Percentiles rank a stretch among this genome's conserved stretches.
phyloP scores from a whole-genome alignment of 345 rosid genomes.

The Triadica sebifera region DNA sequence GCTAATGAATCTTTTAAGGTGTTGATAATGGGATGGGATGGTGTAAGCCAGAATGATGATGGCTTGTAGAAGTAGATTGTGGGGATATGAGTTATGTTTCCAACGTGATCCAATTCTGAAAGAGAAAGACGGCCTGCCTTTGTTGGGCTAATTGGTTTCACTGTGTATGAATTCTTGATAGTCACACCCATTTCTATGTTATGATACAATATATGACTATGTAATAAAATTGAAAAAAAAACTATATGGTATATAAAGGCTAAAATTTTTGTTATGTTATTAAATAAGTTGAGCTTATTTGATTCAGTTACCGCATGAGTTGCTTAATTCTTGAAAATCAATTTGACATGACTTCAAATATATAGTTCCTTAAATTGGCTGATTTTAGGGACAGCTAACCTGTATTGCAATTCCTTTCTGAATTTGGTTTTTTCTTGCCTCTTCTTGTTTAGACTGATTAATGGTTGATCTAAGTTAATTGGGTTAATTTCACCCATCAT shows the following conservation, averaged over 20 bases:
- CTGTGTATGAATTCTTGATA: conserved; percentile 17
- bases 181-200: conserved; percentile 17
- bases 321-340: not conserved
- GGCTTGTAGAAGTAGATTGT: conserved; percentile 56
- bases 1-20: conserved; percentile 41
- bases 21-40: conserved; percentile 24
- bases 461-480: too few relatives aligned
- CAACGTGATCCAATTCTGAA: conserved; percentile 57
- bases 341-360: not conserved
- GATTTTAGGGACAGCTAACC: not conserved
- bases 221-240: not conserved
- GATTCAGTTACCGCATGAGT: not conserved
- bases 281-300: not conserved
- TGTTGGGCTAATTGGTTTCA: conserved; percentile 47
- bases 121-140: conserved; percentile 38
- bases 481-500: too few relatives aligned
- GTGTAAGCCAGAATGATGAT: conserved; percentile 22
- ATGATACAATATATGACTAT: not conserved
- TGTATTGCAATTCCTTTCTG: too few relatives aligned
- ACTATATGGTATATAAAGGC: not conserved
- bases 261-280: not conserved
- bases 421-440: too few relatives aligned
- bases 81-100: conserved; percentile 54
- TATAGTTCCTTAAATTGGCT: not conserved
- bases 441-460: too few relatives aligned